Conservation (phyloP, 441 rosid species). For the Raphanus hybrid region DNA sequence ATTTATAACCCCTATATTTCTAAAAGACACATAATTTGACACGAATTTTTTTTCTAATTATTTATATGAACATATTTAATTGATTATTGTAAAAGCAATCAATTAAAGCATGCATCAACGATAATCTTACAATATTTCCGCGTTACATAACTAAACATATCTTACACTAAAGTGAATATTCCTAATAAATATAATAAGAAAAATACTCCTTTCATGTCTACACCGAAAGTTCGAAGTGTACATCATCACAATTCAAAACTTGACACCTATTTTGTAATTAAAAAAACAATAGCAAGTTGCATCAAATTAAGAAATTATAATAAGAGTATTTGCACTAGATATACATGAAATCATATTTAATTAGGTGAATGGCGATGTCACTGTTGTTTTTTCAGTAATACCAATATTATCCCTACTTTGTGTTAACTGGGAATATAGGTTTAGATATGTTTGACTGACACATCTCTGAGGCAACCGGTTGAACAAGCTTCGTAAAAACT, state of each 20-base stretch:
- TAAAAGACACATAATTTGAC: not conserved
- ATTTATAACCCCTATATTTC: not conserved
- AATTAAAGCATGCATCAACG: not conserved
- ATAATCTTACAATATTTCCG: not conserved
- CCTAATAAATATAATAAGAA: not conserved
- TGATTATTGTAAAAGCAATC: not conserved
- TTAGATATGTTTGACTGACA: too few species aligned
- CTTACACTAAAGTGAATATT: constrained; percentile 3
- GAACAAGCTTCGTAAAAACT: too few species aligned
- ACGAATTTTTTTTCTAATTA: not conserved
- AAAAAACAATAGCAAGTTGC: constrained; percentile 22
- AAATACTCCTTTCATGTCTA: not conserved
- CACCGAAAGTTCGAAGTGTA: not conserved
- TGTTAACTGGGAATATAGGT: too few species aligned
- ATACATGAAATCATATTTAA: too few species aligned
- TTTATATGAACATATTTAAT: not conserved
- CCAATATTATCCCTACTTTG: too few species aligned
- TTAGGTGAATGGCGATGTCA: too few species aligned
- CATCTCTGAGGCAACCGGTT: too few species aligned
- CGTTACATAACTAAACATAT: constrained; percentile 11
- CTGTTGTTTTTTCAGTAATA: too few species aligned
- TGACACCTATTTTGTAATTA: constrained; percentile 17
- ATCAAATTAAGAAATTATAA: not conserved
- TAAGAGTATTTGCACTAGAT: too few species aligned
- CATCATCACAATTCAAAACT: constrained; percentile 22